Evolutionary conservation across 441 rosid species (phyloP).

Genomic region (Lepidium campestre): DNA sequence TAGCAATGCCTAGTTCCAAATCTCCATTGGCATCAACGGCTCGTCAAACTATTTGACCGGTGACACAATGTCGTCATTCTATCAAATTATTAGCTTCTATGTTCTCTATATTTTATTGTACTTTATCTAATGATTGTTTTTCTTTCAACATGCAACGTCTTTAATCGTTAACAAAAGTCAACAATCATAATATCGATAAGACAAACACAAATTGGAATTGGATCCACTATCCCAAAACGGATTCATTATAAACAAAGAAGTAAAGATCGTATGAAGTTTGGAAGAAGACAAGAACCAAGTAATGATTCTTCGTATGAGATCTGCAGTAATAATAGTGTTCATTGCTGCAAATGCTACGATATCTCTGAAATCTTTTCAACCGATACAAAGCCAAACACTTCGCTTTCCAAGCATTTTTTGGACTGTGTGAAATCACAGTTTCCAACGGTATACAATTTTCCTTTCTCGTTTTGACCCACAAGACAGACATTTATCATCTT

Average conservation of each 20-base stretch:
- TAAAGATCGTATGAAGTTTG: not conserved
- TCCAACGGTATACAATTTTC: not conserved
- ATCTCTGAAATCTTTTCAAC: slow-evolving; percentile 3
- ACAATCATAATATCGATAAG: not conserved
- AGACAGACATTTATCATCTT: not conserved
- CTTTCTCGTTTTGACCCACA: not conserved
- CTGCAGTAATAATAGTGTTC: not conserved
- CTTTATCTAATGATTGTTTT: not conserved
- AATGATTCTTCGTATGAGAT: not conserved
- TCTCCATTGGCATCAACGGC: not conserved
- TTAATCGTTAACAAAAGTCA: not conserved
- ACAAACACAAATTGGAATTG: not conserved
- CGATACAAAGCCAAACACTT: not conserved
- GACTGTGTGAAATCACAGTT: not conserved
- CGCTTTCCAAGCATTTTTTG: slow-evolving; percentile 4
- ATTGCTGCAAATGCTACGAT: slow-evolving; percentile 20
- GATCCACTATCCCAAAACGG: not conserved
- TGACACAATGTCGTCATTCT: slow-evolving; percentile 20
- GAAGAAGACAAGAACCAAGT: slow-evolving; percentile 2
- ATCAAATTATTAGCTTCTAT: not conserved
- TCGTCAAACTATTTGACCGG: not conserved
- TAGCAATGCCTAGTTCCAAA: too few species aligned
- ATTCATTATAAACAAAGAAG: not conserved
- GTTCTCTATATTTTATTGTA: not conserved
- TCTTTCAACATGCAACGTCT: not conserved